Percentiles rank a stretch among this genome's conserved stretches.
Conservation (phyloP, 164 flowering plant species). For the Stephania japonica region DNA sequence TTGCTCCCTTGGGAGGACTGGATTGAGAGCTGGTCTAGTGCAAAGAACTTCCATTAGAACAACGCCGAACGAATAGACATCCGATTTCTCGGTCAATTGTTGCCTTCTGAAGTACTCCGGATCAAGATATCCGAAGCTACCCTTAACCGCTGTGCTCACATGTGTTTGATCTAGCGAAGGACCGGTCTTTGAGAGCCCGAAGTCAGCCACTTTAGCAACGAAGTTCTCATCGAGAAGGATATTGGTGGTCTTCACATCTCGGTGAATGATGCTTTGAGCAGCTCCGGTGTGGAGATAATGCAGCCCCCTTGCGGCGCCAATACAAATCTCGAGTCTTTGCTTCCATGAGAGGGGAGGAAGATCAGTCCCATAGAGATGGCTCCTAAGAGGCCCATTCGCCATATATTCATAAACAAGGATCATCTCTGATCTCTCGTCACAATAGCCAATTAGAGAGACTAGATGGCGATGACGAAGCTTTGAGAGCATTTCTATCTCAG, state of each 20-base stretch:
- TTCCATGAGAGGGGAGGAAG: slow-evolving; percentile 26
- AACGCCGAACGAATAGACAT: slow-evolving; percentile 25
- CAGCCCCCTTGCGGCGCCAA: slow-evolving; percentile 28
- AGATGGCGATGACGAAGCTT: slow-evolving; percentile 28
- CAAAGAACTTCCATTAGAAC: slow-evolving; percentile 25
- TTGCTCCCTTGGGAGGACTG: slow-evolving; percentile 22
- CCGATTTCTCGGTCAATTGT: slow-evolving; percentile 21
- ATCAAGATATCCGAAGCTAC: slow-evolving; percentile 25
- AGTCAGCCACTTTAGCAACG: slow-evolving; percentile 24
- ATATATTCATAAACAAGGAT: slow-evolving; percentile 24
- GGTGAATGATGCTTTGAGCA: slow-evolving; percentile 22
- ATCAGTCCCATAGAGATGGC: slow-evolving; percentile 22
- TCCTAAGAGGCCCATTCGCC: slow-evolving; percentile 25
- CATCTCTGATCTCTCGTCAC: slow-evolving; percentile 25
- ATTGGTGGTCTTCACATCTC: slow-evolving; percentile 25
- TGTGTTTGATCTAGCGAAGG: slow-evolving; percentile 24
- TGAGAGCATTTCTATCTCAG: slow-evolving; percentile 24
- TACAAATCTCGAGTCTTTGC: slow-evolving; percentile 26
- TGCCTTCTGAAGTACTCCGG: slow-evolving; percentile 24
- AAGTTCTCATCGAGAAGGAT: slow-evolving; percentile 21
- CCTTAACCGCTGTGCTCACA: slow-evolving; percentile 25
- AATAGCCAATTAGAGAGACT: slow-evolving; percentile 24
- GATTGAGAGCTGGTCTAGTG: slow-evolving; percentile 22
- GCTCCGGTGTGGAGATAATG: slow-evolving; percentile 27
- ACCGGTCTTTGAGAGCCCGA: slow-evolving; percentile 25